Evolutionary conservation across 768 basidiomycete species (phyloP), one percentile per base, ranked within the genome.

Genomic region (Mycena latifolia): DNA sequence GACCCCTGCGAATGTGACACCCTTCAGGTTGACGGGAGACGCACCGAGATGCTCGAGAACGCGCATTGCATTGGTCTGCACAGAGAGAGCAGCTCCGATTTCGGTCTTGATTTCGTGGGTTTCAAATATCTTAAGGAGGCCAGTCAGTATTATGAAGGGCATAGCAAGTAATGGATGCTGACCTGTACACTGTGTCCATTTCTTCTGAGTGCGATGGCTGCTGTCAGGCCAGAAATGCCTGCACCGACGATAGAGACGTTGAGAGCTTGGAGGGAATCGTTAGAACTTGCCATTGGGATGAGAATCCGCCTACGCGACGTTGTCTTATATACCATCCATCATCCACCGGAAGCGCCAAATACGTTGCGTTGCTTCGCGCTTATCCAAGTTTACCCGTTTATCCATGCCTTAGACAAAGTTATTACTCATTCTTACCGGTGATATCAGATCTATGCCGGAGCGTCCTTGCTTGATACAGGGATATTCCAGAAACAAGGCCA

Each of bases 161-260:
- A 14, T 29, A n/a, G 6, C 20, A 7, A 43, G 18, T 12, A 22
- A 48, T 12, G 12, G 17, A 27, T 22, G 29, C 48, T 12, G 27
- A 69, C 67, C 59, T 65, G 53, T 11, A 69, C 67, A 4, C 2
- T 17, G 29, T 69, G 67, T 0, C 67, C 67, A 11, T 55, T 55
- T 43, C 53, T 37, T 31, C 61, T 43, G 27, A 67, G 55, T 24
- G 66, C 66, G 3, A 67, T 22, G 31, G 66, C 61, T 1, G 66
- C 61, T 17, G 66, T 56, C 31, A 67, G 56, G 2, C 66, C 66
- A 18, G 29, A 61, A 18, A 63, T 68, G 24, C 66, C 66, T 12
- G 66, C 66, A 24, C 66, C 66, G 33, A 68, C 66, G 8, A 68
- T 51, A 15, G 61, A 41, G 27, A 68, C 35, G 10, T 59, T 45